These are phyloP conservation scores for Cyclocybe cylindracea DNA, from an alignment of 768 basidiomycete genomes.

Conservation along the genomic window DNA sequence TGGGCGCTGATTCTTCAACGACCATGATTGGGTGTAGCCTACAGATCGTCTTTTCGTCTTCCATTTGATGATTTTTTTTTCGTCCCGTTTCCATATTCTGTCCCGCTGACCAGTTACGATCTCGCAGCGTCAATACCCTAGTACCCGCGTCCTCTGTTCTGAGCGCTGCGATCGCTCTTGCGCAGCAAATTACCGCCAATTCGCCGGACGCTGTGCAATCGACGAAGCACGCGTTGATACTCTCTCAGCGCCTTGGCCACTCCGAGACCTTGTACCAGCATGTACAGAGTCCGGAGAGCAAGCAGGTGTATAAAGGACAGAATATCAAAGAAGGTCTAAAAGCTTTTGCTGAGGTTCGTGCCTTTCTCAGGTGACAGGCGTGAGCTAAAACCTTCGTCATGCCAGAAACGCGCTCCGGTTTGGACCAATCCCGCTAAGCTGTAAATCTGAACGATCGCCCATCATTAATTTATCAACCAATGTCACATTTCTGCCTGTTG, in stretches of 20 bases:
- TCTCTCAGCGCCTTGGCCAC: slow-evolving; percentile 53
- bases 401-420: slow-evolving; percentile 42
- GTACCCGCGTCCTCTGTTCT: slow-evolving; percentile 60
- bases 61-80: background rate
- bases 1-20: too few species aligned
- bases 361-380: background rate
- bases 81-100: background rate
- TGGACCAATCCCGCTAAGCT: slow-evolving; percentile 65
- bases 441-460: slow-evolving; percentile 22
- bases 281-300: slow-evolving; percentile 46
- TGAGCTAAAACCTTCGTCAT: background rate
- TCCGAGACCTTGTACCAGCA: slow-evolving; percentile 52
- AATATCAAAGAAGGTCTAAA: slow-evolving; percentile 80
- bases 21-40: too few species aligned
- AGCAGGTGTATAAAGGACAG: slow-evolving; percentile 53
- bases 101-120: too few species aligned
- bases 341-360: slow-evolving; percentile 65
- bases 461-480: background rate
- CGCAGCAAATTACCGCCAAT: slow-evolving; percentile 57
- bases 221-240: slow-evolving; percentile 69
- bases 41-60: background rate
- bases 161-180: slow-evolving; percentile 60
- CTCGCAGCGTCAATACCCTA: slow-evolving; percentile 65
- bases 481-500: too few species aligned
- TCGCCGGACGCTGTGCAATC: slow-evolving; percentile 81